These are phyloP conservation scores for Cicer chorassanicum DNA, from an alignment of 306 rosid species.

Conservation along the genomic window DNA sequence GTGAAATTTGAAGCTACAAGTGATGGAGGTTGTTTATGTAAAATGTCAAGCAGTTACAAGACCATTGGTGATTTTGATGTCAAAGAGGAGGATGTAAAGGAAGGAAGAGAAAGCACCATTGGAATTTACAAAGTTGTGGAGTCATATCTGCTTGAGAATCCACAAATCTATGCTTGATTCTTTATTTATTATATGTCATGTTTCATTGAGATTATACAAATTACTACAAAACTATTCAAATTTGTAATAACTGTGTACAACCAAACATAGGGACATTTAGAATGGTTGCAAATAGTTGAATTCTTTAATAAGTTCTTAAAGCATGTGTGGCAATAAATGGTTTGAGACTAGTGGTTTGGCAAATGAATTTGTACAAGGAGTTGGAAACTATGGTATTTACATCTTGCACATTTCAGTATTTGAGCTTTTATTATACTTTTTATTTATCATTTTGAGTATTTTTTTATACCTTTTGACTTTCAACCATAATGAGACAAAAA, in stretches of 20 bases:
- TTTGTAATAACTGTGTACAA: constrained; percentile 25
- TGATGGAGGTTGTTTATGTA: constrained; percentile 66
- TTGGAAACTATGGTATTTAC: constrained; percentile 6
- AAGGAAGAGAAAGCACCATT: constrained; percentile 70
- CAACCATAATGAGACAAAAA: constrained; percentile 20
- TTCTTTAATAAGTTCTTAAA: constrained; percentile 31
- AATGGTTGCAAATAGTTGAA: constrained; percentile 39
- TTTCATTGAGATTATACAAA: constrained; percentile 36
- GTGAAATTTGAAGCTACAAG: constrained; percentile 64
- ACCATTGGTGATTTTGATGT: constrained; percentile 56
- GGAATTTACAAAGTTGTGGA: constrained; percentile 71
- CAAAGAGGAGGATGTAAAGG: constrained; percentile 61
- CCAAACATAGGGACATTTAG: constrained; percentile 29
- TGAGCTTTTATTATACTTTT: not conserved
- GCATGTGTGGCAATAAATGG: constrained; percentile 28
- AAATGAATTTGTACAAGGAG: constrained; percentile 44
- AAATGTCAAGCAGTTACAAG: constrained; percentile 60
- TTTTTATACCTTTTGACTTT: not conserved
- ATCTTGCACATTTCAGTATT: constrained; percentile 11
- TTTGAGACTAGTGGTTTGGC: constrained; percentile 31
- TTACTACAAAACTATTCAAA: constrained; percentile 27
- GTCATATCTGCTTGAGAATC: constrained; percentile 69
- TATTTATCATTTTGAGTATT: not conserved
- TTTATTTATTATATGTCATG: constrained; percentile 7
- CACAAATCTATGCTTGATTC: constrained; percentile 60